Percentiles rank a stretch among this genome's conserved stretches.
phyloP scores from a whole-genome alignment of 2,329 filamentous ascomycete genomes.

The Pezizomycotina sp. region DNA sequence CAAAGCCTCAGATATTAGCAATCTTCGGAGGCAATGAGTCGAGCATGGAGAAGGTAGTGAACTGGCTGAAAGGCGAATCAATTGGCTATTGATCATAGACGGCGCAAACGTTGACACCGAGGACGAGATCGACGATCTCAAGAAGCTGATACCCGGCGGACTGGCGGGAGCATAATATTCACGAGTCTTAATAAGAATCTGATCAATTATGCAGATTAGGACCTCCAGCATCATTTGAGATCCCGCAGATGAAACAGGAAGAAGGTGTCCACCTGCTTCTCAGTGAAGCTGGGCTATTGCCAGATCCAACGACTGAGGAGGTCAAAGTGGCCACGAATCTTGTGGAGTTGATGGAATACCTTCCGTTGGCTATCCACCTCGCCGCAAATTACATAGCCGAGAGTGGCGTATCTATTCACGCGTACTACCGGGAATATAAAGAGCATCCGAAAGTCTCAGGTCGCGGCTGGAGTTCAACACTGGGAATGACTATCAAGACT shows the following conservation, averaged over 20 bases:
- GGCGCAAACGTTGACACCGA: slow-evolving; percentile 46
- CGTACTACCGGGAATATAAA: slow-evolving; percentile 42
- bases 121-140: slow-evolving; percentile 35
- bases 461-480: slow-evolving; percentile 32
- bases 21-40: slow-evolving; percentile 30
- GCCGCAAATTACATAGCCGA: slow-evolving; percentile 31
- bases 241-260: slow-evolving; percentile 39
- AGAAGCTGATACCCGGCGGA: slow-evolving; percentile 47
- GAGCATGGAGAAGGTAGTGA: slow-evolving; percentile 41
- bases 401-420: slow-evolving; percentile 27
- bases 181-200: slow-evolving; percentile 47
- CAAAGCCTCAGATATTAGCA: slow-evolving; percentile 34
- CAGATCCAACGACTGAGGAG: slow-evolving; percentile 41
- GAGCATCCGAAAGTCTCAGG: slow-evolving; percentile 36
- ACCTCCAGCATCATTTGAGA: slow-evolving; percentile 23
- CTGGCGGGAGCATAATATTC: slow-evolving; percentile 48
- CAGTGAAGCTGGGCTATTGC: slow-evolving; percentile 44
- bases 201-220: slow-evolving; percentile 26
- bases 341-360: slow-evolving; percentile 45
- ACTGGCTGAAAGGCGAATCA: slow-evolving; percentile 44
- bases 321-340: slow-evolving; percentile 42
- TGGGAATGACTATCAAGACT: slow-evolving; percentile 35
- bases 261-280: slow-evolving; percentile 47
- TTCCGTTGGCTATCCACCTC: slow-evolving; percentile 52
- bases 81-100: slow-evolving; percentile 53